A percentile compares a stretch with the other conserved stretches of the same genome.
Evolutionary conservation across 768 basidiomycete genomes (phyloP).

Genomic region (Pleurotus tuber-regium): DNA sequence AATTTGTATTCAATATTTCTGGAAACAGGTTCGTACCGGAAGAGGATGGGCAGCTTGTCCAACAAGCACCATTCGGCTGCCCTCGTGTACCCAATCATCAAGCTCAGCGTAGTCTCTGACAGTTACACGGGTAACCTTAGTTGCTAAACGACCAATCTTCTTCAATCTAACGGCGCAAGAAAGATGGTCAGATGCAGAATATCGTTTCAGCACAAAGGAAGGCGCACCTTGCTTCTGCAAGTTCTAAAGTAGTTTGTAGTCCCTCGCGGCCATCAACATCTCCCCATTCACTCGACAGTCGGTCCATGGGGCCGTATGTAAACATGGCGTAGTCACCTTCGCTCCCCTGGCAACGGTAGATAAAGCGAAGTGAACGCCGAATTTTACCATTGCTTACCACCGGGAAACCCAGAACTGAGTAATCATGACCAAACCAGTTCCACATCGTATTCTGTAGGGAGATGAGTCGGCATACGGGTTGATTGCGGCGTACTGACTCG

Average conservation of each 20-base stretch:
- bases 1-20: background rate
- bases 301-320: constrained; percentile 28
- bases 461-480: too few species aligned
- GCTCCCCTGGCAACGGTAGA: constrained; percentile 29
- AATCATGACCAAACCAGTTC: constrained; percentile 30
- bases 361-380: constrained; percentile 22
- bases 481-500: constrained; percentile 17
- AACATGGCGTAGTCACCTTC: constrained; percentile 26
- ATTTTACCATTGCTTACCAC: background rate
- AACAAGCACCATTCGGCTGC: constrained; percentile 44
- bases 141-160: constrained; percentile 34
- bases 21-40: constrained; percentile 33
- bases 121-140: constrained; percentile 31
- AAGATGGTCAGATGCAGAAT: background rate
- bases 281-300: constrained; percentile 27
- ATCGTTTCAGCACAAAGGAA: background rate
- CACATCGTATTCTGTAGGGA: constrained; percentile 2
- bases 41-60: constrained; percentile 57
- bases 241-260: constrained; percentile 25
- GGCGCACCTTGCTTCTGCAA: constrained; percentile 36
- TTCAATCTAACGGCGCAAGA: constrained; percentile 26
- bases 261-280: constrained; percentile 28
- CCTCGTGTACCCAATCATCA: constrained; percentile 50
- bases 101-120: constrained; percentile 36
- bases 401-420: constrained; percentile 33